A percentile compares a stretch with the other conserved stretches of the same genome.
phyloP scores from a whole-genome alignment of 108 stramenopile species.

The Cyclotella sp. region DNA sequence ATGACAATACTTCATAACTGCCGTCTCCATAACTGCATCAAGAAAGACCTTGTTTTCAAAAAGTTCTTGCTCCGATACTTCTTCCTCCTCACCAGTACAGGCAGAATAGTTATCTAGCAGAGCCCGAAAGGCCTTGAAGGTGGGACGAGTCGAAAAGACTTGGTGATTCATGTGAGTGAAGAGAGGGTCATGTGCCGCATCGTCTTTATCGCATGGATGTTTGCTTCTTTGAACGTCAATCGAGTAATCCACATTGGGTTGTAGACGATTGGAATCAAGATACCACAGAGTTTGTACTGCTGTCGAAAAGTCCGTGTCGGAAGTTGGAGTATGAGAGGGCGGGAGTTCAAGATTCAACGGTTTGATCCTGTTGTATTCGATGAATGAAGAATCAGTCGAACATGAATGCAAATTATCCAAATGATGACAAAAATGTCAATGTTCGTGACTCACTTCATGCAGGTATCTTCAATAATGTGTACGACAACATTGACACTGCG shows the following conservation, averaged over 20 bases:
- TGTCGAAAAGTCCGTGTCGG: constrained; percentile 31
- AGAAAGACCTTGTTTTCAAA: constrained; percentile 76
- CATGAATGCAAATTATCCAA: not conserved
- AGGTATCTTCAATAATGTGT: constrained; percentile 61
- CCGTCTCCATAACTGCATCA: constrained; percentile 80
- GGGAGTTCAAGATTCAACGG: constrained; percentile 22
- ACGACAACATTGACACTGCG: constrained; percentile 69
- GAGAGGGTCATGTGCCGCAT: constrained; percentile 81
- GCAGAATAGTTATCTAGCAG: constrained; percentile 89
- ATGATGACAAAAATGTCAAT: not conserved
- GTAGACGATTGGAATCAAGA: constrained; percentile 85
- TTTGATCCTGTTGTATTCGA: not conserved
- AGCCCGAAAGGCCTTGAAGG: constrained; percentile 77
- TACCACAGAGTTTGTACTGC: constrained; percentile 91
- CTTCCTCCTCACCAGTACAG: constrained; percentile 66
- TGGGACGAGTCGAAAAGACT: constrained; percentile 67
- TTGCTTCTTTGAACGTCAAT: constrained; percentile 91
- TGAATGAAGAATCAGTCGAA: not conserved
- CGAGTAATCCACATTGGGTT: constrained; percentile 72
- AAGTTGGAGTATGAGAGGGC: constrained; percentile 30
- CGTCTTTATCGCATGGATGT: constrained; percentile 82
- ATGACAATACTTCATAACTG: constrained; percentile 92
- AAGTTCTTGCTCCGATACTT: constrained; percentile 62
- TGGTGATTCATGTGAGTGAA: constrained; percentile 66
- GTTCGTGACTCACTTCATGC: constrained; percentile 48